These are phyloP conservation scores for Lepiota venenata DNA, from an alignment of 768 basidiomycete species.

Conservation along the genomic window DNA sequence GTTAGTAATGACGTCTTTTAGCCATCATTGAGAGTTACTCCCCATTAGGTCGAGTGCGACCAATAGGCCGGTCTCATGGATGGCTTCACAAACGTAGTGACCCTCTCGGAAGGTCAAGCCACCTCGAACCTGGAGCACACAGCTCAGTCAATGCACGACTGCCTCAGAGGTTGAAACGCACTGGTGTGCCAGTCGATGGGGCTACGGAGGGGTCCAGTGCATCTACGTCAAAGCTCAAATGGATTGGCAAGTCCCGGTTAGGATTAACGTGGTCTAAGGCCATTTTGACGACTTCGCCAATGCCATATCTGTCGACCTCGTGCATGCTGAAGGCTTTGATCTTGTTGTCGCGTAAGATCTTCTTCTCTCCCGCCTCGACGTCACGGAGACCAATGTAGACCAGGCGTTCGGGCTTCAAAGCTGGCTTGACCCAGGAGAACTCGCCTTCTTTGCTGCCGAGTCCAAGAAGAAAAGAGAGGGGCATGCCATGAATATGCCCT, in stretches of 20 bases:
- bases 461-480: slow-evolving; percentile 87
- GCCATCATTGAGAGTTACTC: slow-evolving; percentile 17
- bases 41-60: slow-evolving; percentile 96
- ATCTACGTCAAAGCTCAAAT: slow-evolving; percentile 96
- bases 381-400: slow-evolving; percentile 99
- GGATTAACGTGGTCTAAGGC: slow-evolving; percentile 94
- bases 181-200: slow-evolving; percentile 93
- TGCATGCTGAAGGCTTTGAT: slow-evolving; percentile 94
- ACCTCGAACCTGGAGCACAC: slow-evolving; percentile 67
- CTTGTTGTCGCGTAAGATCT: slow-evolving; percentile 71
- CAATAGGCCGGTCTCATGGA: slow-evolving; percentile 89
- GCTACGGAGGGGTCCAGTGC: slow-evolving; percentile 93
- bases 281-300: slow-evolving; percentile 94
- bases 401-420: slow-evolving; percentile 67
- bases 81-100: slow-evolving; percentile 95
- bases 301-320: slow-evolving; percentile 87
- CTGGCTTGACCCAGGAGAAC: slow-evolving; percentile 54
- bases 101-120: slow-evolving; percentile 96
- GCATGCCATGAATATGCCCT: slow-evolving; percentile 99
- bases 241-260: slow-evolving; percentile 78
- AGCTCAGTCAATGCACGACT: background rate
- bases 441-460: slow-evolving; percentile 42
- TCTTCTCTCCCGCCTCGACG: slow-evolving; percentile 85
- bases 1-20: slow-evolving; percentile 1
- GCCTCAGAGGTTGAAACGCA: slow-evolving; percentile 28